Evolutionary conservation across 1,284 basidiomycete genomes (phyloP).

Genomic region (Agaricales sp.): DNA sequence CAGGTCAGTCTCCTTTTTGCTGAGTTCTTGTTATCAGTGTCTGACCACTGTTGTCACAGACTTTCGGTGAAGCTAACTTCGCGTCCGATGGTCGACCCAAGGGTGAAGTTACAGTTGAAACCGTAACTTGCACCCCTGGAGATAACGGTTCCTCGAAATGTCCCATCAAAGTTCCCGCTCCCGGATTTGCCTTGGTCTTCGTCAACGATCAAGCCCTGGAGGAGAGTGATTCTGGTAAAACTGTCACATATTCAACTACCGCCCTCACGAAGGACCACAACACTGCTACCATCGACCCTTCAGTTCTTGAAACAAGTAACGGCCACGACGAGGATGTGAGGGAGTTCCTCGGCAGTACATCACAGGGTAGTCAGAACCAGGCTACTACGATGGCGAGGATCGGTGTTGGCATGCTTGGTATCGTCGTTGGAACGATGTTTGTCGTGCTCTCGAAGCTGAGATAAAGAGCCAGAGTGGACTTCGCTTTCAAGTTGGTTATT

Average conservation of each 20-base stretch:
- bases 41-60: background rate
- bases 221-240: conserved; percentile 30
- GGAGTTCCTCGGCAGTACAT: conserved; percentile 31
- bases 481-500: no score
- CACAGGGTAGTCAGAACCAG: conserved; percentile 24
- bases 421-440: background rate
- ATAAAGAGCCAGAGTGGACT: no score
- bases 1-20: conserved; percentile 25
- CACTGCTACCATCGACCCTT: conserved; percentile 32
- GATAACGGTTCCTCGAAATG: conserved; percentile 33
- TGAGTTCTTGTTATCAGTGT: background rate
- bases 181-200: conserved; percentile 66
- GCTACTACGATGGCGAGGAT: conserved; percentile 9
- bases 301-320: conserved; percentile 38
- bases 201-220: conserved; percentile 35
- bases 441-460: background rate
- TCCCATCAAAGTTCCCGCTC: conserved; percentile 54
- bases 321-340: conserved; percentile 30
- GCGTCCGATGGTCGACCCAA: conserved; percentile 30
- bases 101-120: conserved; percentile 31
- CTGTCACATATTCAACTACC: conserved; percentile 53
- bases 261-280: conserved; percentile 36
- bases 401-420: background rate
- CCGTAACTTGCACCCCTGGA: conserved; percentile 37
- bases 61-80: background rate